A percentile compares a stretch with the other conserved stretches of the same genome.
Evolutionary conservation across 306 rosid species (phyloP).

Genomic region (Prosopis cineraria): DNA sequence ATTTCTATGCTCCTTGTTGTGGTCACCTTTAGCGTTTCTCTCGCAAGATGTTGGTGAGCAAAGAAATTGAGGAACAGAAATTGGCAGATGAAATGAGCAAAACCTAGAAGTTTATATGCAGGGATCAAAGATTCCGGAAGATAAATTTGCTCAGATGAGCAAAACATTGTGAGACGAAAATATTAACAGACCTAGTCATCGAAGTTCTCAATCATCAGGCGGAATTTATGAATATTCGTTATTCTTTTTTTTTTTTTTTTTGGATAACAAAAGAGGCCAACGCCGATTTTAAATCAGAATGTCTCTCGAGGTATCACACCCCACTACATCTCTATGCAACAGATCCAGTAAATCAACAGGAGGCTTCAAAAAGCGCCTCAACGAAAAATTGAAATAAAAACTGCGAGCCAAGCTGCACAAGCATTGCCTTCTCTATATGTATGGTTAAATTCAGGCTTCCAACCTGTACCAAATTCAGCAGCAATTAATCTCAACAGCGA

Average conservation of each 20-base stretch:
- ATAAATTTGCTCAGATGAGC: neutral
- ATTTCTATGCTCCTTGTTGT: conserved; percentile 80
- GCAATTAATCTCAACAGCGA: too few species aligned
- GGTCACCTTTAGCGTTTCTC: conserved; percentile 73
- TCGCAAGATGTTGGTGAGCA: conserved; percentile 46
- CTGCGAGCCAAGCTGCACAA: too few species aligned
- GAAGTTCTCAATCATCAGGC: neutral
- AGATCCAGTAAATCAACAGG: too few species aligned
- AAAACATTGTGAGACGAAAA: neutral
- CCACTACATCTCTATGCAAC: too few species aligned
- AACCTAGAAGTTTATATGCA: neutral
- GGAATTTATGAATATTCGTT: neutral
- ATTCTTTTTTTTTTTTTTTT: neutral
- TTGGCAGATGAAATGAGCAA: neutral
- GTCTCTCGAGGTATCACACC: too few species aligned
- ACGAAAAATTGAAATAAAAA: too few species aligned
- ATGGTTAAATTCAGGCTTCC: too few species aligned
- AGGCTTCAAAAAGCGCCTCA: too few species aligned
- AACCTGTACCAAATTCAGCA: too few species aligned
- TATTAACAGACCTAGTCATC: neutral
- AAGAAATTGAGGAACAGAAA: neutral
- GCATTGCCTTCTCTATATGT: too few species aligned
- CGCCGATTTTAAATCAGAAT: too few species aligned
- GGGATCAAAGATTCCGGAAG: neutral
- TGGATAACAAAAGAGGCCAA: too few species aligned